Conservation (phyloP, 2,329 filamentous ascomycete species). For the Rugonectria rugulosa region DNA sequence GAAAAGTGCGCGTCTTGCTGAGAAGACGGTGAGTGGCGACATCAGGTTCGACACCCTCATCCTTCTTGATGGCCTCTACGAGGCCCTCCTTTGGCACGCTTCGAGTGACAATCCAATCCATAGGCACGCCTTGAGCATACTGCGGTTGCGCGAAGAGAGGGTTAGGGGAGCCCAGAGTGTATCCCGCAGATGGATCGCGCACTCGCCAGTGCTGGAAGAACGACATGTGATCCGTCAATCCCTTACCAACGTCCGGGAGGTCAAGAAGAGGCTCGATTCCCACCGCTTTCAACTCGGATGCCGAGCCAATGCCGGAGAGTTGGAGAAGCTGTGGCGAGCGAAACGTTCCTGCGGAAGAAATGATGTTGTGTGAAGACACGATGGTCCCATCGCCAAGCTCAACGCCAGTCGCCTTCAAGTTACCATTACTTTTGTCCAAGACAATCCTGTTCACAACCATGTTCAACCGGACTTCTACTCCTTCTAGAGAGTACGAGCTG, state of each 20-base stretch:
- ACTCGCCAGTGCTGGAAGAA: constrained; percentile 43
- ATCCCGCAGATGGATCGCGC: constrained; percentile 43
- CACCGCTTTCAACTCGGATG: constrained; percentile 47
- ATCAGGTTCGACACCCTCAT: constrained; percentile 43
- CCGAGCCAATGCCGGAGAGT: constrained; percentile 55
- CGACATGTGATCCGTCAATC: constrained; percentile 42
- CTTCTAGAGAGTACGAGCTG: constrained; percentile 34
- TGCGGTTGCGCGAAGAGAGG: constrained; percentile 46
- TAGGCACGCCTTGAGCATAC: constrained; percentile 45
- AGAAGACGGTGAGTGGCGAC: constrained; percentile 44
- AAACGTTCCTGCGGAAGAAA: constrained; percentile 56
- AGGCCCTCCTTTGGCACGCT: constrained; percentile 40
- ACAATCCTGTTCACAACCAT: constrained; percentile 34
- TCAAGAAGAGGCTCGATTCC: constrained; percentile 48
- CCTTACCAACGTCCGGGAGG: constrained; percentile 59
- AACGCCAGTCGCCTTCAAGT: constrained; percentile 35
- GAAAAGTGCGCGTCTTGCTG: constrained; percentile 29
- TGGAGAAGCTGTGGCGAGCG: constrained; percentile 57
- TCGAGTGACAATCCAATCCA: constrained; percentile 47
- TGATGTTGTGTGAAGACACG: constrained; percentile 45
- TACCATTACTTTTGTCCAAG: constrained; percentile 8
- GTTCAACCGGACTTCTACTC: constrained; percentile 35
- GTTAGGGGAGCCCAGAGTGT: constrained; percentile 44
- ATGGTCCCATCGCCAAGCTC: constrained; percentile 40
- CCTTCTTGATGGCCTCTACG: constrained; percentile 41